Percentiles rank a stretch among this genome's conserved stretches.
Evolutionary conservation across 805 yeast genomes (phyloP).

Genomic region (Candida anglica): DNA sequence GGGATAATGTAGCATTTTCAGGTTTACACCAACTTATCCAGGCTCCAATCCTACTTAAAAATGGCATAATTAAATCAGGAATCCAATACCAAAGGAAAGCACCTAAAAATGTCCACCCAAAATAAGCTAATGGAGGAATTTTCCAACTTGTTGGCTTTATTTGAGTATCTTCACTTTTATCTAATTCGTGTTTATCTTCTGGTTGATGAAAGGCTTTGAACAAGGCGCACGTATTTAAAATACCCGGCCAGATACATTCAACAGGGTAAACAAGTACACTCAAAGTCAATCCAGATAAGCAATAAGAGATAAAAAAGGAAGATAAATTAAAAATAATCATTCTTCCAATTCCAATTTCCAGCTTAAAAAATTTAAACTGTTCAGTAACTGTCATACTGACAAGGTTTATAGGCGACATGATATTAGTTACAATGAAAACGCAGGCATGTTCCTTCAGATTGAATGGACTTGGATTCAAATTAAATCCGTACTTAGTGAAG

Average conservation of each 20-base stretch:
- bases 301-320: conserved; percentile 24
- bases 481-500: conserved; percentile 12
- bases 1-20: conserved; percentile 5
- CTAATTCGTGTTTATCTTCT: conserved; percentile 5
- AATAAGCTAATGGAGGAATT: conserved; percentile 11
- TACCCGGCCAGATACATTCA: conserved; percentile 19
- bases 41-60: conserved; percentile 6
- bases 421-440: background rate
- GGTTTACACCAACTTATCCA: conserved; percentile 9
- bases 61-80: conserved; percentile 9
- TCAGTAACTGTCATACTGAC: conserved; percentile 33
- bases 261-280: conserved; percentile 15
- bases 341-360: conserved; percentile 15
- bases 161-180: too few species aligned
- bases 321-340: conserved; percentile 26
- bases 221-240: too few species aligned
- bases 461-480: conserved; percentile 18
- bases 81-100: conserved; percentile 17
- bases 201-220: conserved; percentile 7
- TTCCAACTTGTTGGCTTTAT: conserved; percentile 7
- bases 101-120: conserved; percentile 9
- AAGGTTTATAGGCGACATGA: too few species aligned
- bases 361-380: conserved; percentile 5
- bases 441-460: conserved; percentile 2
- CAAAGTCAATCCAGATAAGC: conserved; percentile 22